phyloP scores from a whole-genome alignment of 192 early-diverging fungal species.

The Anaeromyces robustus region DNA sequence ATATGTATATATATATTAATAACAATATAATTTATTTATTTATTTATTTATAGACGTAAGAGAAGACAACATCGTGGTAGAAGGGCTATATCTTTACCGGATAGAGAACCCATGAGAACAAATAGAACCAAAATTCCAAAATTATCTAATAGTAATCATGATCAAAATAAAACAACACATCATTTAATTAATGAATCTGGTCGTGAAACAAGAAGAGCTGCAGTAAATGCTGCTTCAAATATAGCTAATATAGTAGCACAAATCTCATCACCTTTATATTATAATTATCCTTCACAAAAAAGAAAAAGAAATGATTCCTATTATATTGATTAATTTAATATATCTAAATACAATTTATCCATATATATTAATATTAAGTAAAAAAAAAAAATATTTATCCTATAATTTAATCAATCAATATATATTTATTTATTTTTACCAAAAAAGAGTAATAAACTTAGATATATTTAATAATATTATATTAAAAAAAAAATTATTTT shows the following conservation, averaged over 20 bases:
- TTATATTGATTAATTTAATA: neutral
- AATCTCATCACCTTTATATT: neutral
- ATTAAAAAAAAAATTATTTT: too few species aligned
- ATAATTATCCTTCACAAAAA: neutral
- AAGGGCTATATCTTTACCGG: slow-evolving; percentile 35
- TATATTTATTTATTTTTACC: too few species aligned
- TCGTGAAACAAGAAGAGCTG: neutral
- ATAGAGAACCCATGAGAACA: slow-evolving; percentile 52
- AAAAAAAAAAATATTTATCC: too few species aligned
- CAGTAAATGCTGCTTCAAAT: neutral
- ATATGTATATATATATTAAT: slow-evolving; percentile 2
- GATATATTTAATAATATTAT: too few species aligned
- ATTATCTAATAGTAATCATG: neutral
- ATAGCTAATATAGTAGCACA: neutral
- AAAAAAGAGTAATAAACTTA: too few species aligned
- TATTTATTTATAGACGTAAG: slow-evolving; percentile 40
- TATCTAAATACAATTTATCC: too few species aligned
- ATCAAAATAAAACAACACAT: neutral
- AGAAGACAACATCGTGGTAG: slow-evolving; percentile 64
- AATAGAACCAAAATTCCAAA: slow-evolving; percentile 29
- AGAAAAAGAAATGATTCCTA: neutral
- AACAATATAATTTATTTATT: neutral
- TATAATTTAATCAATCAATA: too few species aligned
- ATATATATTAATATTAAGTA: too few species aligned
- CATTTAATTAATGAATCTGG: neutral